Evolutionary conservation across 2,329 filamentous ascomycete genomes (phyloP).

Genomic region (Penicillium frequentans): DNA sequence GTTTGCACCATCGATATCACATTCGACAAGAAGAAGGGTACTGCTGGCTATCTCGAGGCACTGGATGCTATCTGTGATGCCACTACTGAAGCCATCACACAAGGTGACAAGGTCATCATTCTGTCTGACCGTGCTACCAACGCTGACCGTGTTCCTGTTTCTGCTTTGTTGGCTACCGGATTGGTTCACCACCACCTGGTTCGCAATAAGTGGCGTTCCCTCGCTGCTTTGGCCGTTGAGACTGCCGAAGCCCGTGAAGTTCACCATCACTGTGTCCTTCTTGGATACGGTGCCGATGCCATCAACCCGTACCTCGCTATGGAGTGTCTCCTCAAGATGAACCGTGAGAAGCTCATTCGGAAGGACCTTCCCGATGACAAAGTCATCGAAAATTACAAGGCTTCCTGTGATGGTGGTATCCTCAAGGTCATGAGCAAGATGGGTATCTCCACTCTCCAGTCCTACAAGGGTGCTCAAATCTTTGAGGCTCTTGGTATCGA

Average conservation of each 20-base stretch:
- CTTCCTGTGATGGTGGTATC: constrained; percentile 93
- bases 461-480: constrained; percentile 97
- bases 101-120: constrained; percentile 80
- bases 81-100: constrained; percentile 78
- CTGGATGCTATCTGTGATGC: constrained; percentile 86
- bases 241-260: constrained; percentile 95
- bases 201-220: constrained; percentile 91
- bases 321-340: constrained; percentile 96
- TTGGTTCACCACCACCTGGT: constrained; percentile 96
- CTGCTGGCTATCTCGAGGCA: constrained; percentile 80
- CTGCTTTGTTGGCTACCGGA: constrained; percentile 81
- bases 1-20: constrained; percentile 91
- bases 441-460: constrained; percentile 95
- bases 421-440: constrained; percentile 99
- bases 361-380: constrained; percentile 81
- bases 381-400: constrained; percentile 93
- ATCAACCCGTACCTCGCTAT: constrained; percentile 94
- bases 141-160: constrained; percentile 79
- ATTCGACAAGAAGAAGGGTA: constrained; percentile 81
- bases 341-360: constrained; percentile 87
- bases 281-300: constrained; percentile 92
- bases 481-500: constrained; percentile 95
- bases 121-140: constrained; percentile 86
- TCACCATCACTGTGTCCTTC: constrained; percentile 97
- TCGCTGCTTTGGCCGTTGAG: constrained; percentile 83